Conservation (phyloP, 176 grass and related monocot species). For the Ensete ventricosum region DNA sequence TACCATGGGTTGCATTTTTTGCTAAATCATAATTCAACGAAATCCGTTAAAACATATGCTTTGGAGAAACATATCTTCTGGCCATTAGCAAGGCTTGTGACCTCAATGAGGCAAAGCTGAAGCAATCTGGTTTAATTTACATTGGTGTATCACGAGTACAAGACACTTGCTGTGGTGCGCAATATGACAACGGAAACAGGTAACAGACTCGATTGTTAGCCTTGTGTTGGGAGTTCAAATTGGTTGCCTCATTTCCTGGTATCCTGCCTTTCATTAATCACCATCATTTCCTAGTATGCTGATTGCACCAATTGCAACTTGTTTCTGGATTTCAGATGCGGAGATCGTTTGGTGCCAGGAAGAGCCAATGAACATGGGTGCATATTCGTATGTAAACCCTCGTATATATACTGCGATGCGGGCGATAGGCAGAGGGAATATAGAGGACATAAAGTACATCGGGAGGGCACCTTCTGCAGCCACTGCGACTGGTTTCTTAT, state of each 20-base stretch:
- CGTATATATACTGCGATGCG: slow-evolving; percentile 68
- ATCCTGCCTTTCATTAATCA: background rate
- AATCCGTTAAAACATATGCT: too few species aligned
- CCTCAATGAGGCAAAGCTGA: too few species aligned
- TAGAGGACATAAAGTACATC: slow-evolving; percentile 83
- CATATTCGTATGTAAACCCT: slow-evolving; percentile 62
- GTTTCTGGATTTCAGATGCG: slow-evolving; percentile 45
- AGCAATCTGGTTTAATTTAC: too few species aligned
- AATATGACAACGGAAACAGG: too few species aligned
- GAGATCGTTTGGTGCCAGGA: slow-evolving; percentile 98
- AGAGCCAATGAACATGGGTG: slow-evolving; percentile 98
- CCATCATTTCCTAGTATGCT: background rate
- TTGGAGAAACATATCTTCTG: too few species aligned
- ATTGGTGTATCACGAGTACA: too few species aligned
- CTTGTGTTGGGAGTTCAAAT: background rate
- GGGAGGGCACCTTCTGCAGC: slow-evolving; percentile 87
- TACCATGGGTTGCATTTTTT: background rate
- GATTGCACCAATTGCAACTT: slow-evolving; percentile 20
- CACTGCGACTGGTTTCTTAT: slow-evolving; percentile 80
- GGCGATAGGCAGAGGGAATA: slow-evolving; percentile 40
- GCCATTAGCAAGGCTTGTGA: too few species aligned
- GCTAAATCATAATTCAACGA: too few species aligned
- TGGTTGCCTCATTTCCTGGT: background rate
- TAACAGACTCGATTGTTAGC: too few species aligned
- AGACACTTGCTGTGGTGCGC: too few species aligned